Evolutionary conservation across 768 basidiomycete genomes (phyloP).

Genomic region (Termitomyces sp.): DNA sequence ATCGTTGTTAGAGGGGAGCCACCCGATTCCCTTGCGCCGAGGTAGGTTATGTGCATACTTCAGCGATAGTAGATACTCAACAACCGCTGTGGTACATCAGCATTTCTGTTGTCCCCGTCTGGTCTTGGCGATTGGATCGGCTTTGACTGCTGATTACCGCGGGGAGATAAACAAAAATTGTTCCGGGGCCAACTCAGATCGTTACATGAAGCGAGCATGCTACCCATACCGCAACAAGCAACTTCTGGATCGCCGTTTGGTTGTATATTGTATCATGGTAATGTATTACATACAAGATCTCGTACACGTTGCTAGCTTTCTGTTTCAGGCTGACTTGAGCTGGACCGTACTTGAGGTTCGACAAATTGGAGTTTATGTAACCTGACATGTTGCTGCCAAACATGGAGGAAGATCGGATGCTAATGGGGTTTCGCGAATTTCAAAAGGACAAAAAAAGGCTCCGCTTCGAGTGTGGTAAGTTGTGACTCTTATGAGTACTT

Average conservation of each 20-base stretch:
- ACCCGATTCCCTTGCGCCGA: background rate
- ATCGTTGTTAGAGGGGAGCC: background rate
- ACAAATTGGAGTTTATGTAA: background rate
- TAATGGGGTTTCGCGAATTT: background rate
- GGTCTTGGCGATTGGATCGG: background rate
- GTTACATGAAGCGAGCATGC: background rate
- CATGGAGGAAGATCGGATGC: background rate
- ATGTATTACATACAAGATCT: background rate
- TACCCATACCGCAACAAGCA: background rate
- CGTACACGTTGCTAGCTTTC: background rate
- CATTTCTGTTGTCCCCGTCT: background rate
- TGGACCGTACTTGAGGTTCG: background rate
- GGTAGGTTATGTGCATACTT: background rate
- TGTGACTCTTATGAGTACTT: too few relatives aligned
- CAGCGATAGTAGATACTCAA: background rate
- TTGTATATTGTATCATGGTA: background rate
- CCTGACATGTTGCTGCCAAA: background rate
- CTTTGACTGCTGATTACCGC: background rate
- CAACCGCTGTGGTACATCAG: background rate
- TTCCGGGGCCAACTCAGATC: background rate
- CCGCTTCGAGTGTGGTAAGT: too few relatives aligned
- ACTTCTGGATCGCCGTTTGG: too few relatives aligned
- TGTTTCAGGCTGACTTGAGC: background rate
- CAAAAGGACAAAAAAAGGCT: background rate
- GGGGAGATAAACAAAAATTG: background rate